Conservation (phyloP, 768 basidiomycete genomes). For the Boletus rubroflammeus region DNA sequence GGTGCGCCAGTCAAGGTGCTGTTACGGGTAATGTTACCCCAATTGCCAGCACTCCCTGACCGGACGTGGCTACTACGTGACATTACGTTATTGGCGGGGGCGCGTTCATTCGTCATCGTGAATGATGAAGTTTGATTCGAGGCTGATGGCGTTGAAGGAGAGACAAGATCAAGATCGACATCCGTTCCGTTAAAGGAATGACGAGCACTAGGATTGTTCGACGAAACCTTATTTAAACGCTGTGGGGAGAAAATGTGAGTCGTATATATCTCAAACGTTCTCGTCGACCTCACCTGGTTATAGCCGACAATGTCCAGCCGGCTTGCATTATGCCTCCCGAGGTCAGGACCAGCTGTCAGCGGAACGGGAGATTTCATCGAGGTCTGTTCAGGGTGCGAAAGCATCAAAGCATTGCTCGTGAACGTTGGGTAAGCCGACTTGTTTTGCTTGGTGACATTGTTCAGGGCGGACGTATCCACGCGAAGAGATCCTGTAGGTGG, state of each 20-base stretch:
- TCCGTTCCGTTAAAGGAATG: conserved; percentile 80
- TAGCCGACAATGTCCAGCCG: conserved; percentile 72
- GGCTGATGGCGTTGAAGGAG: conserved; percentile 52
- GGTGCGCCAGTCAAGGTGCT: conserved; percentile 46
- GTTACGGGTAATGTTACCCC: conserved; percentile 60
- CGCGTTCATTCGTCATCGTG: conserved; percentile 38
- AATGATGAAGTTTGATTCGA: conserved; percentile 41
- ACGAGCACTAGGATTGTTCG: conserved; percentile 49
- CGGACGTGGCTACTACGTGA: conserved; percentile 64
- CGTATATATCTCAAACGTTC: conserved; percentile 1
- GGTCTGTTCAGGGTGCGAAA: conserved; percentile 53
- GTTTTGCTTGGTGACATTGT: conserved; percentile 64
- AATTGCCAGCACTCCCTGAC: conserved; percentile 78
- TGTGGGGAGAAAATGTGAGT: conserved; percentile 28
- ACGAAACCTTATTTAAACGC: conserved; percentile 48
- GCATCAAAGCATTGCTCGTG: conserved; percentile 46
- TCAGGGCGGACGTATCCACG: conserved; percentile 69
- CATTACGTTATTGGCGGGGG: conserved; percentile 28
- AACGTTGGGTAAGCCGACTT: conserved; percentile 79
- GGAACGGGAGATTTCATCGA: conserved; percentile 71
- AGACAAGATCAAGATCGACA: conserved; percentile 52
- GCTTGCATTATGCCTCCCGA: conserved; percentile 71
- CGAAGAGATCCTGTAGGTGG: conserved; percentile 69
- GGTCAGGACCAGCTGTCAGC: conserved; percentile 80
- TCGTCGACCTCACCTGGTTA: conserved; percentile 50